These are phyloP conservation scores for Neurospora sp. DNA, from an alignment of 495 filamentous ascomycete genomes.

Conservation along the genomic window DNA sequence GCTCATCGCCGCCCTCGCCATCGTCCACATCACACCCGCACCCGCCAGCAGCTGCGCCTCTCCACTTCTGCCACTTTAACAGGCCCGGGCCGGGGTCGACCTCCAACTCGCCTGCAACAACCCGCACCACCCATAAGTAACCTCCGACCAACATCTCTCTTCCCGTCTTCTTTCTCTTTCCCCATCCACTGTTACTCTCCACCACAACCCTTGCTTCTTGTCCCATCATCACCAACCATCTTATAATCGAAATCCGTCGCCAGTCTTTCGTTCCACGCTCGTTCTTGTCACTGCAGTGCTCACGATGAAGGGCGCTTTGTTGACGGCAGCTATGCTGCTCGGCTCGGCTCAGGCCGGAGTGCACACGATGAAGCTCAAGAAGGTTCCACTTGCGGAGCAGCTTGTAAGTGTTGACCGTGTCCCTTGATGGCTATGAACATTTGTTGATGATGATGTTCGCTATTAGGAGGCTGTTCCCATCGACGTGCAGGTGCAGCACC, in stretches of 20 bases:
- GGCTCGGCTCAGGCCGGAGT: conserved; percentile 72
- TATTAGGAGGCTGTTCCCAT: conserved; percentile 64
- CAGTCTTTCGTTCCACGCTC: not conserved
- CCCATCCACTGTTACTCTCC: conserved; percentile 3
- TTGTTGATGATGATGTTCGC: conserved; percentile 8
- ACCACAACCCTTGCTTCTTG: not conserved
- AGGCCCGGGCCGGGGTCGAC: conserved; percentile 4
- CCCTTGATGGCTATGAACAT: not conserved
- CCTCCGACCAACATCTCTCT: conserved; percentile 3
- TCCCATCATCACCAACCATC: not conserved
- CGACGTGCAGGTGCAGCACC: conserved; percentile 63
- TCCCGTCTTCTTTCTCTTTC: conserved; percentile 2
- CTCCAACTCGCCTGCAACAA: conserved; percentile 1
- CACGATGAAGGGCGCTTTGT: conserved; percentile 71
- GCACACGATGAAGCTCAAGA: conserved; percentile 94
- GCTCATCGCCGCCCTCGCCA: not conserved
- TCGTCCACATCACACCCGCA: not conserved
- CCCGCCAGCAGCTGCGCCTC: not conserved
- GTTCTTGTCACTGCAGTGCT: conserved; percentile 13
- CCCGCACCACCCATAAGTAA: not conserved
- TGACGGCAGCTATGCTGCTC: conserved; percentile 72
- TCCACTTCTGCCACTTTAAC: not conserved
- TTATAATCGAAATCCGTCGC: not conserved
- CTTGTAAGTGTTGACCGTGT: conserved; percentile 50
- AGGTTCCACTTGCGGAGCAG: conserved; percentile 86